Percentiles rank a stretch among this genome's conserved stretches.
These are phyloP conservation scores for Tuber aestivum DNA, from an alignment of 495 filamentous ascomycete species.

Conservation along the genomic window DNA sequence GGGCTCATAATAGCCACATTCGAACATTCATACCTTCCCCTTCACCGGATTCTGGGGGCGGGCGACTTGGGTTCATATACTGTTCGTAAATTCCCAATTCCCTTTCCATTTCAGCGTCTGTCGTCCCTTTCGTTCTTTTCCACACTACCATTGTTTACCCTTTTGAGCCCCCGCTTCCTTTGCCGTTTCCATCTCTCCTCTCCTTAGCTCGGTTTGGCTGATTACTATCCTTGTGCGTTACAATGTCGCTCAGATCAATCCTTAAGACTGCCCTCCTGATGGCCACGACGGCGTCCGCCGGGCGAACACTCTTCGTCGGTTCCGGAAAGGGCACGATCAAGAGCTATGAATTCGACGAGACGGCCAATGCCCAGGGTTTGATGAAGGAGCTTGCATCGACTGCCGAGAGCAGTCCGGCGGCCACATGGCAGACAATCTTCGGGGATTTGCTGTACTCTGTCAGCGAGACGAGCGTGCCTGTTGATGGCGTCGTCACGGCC, in stretches of 20 bases:
- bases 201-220: neutral
- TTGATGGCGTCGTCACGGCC: conserved; percentile 15
- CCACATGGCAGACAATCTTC: conserved; percentile 32
- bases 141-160: neutral
- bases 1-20: neutral
- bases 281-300: conserved; percentile 14
- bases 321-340: conserved; percentile 20
- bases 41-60: neutral
- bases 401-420: conserved; percentile 17
- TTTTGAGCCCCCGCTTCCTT: neutral
- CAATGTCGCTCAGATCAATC: conserved; percentile 7
- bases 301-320: conserved; percentile 32
- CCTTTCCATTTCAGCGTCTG: neutral
- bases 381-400: conserved; percentile 13
- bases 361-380: neutral
- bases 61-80: neutral
- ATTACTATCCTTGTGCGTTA: conserved; percentile 6
- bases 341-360: conserved; percentile 21
- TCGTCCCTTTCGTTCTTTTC: neutral
- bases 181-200: neutral
- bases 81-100: neutral
- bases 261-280: conserved; percentile 11
- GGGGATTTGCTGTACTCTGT: conserved; percentile 27
- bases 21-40: neutral
- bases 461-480: conserved; percentile 6